Conservation (phyloP, 2,329 filamentous ascomycete species). For the Colletotrichum tropicale region DNA sequence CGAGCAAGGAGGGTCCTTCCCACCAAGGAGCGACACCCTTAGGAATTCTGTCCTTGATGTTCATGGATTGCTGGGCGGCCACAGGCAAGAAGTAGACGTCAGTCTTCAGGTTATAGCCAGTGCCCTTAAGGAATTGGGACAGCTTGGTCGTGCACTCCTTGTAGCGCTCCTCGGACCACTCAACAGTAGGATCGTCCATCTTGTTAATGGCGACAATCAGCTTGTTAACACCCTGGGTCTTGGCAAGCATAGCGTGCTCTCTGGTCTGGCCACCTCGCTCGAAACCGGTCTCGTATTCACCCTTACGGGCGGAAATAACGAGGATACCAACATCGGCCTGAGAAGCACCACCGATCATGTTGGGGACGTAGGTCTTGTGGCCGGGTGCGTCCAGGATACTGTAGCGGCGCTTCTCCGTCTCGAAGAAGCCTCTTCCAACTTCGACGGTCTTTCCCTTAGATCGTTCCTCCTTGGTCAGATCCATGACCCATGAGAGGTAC, state of each 20-base stretch:
- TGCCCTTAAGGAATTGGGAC: conserved; percentile 83
- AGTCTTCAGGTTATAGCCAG: conserved; percentile 92
- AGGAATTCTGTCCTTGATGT: conserved; percentile 88
- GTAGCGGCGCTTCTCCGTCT: conserved; percentile 95
- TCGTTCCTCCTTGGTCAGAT: conserved; percentile 95
- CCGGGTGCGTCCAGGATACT: conserved; percentile 96
- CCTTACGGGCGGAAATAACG: conserved; percentile 95
- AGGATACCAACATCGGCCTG: conserved; percentile 94
- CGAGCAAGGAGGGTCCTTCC: conserved; percentile 86
- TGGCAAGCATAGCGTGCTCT: conserved; percentile 96
- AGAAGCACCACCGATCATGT: conserved; percentile 96
- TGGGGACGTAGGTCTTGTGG: conserved; percentile 97
- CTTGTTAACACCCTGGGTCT: conserved; percentile 98
- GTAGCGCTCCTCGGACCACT: conserved; percentile 94
- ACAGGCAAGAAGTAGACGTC: conserved; percentile 97
- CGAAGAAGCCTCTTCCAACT: conserved; percentile 93
- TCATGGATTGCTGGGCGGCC: conserved; percentile 82
- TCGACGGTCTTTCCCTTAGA: conserved; percentile 98
- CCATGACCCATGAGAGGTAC: conserved; percentile 98
- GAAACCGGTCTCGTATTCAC: conserved; percentile 98
- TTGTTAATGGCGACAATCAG: conserved; percentile 96
- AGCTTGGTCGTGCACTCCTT: conserved; percentile 94
- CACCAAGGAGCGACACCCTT: conserved; percentile 82
- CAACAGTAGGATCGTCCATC: conserved; percentile 97
- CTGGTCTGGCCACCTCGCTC: conserved; percentile 95